phyloP scores from a whole-genome alignment of 768 basidiomycete species.

The Boletus reticuloceps region DNA sequence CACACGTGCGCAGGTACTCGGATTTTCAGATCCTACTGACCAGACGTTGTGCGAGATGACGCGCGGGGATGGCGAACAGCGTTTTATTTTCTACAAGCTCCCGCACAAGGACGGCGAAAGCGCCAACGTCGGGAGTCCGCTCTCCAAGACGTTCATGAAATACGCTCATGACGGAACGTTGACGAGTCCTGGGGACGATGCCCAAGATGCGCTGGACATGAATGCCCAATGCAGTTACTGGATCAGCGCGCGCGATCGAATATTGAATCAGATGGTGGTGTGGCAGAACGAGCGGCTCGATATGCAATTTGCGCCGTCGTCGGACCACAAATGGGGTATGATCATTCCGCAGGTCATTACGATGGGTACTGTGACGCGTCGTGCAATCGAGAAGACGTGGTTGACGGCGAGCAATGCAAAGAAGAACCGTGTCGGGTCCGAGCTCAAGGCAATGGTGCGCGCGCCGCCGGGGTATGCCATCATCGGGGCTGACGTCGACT shows the following conservation, averaged over 20 bases:
- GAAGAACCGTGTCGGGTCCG: conserved; percentile 93
- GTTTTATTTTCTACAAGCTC: no score
- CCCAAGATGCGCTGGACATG: no score
- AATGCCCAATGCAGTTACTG: conserved; percentile 96
- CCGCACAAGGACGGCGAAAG: no score
- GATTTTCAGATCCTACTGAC: no score
- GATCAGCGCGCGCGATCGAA: conserved; percentile 91
- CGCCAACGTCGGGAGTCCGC: no score
- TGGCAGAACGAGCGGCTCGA: conserved; percentile 59
- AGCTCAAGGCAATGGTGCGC: conserved; percentile 94
- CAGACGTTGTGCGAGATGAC: no score
- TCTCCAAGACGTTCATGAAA: no score
- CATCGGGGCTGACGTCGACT: conserved; percentile 98
- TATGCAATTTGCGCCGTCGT: conserved; percentile 47
- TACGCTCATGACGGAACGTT: no score
- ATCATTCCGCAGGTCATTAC: conserved; percentile 96
- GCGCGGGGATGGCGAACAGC: no score
- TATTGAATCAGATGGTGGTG: conserved; percentile 89
- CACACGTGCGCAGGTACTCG: no score
- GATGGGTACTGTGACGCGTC: conserved; percentile 97
- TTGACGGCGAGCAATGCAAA: conserved; percentile 97
- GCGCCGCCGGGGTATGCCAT: conserved; percentile 92
- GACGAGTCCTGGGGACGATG: conserved; percentile 75
- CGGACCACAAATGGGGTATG: conserved; percentile 69
- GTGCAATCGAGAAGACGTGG: conserved; percentile 98